Conservation (phyloP, 140 eudicot genomes). For the Stevia rebaudiana region DNA sequence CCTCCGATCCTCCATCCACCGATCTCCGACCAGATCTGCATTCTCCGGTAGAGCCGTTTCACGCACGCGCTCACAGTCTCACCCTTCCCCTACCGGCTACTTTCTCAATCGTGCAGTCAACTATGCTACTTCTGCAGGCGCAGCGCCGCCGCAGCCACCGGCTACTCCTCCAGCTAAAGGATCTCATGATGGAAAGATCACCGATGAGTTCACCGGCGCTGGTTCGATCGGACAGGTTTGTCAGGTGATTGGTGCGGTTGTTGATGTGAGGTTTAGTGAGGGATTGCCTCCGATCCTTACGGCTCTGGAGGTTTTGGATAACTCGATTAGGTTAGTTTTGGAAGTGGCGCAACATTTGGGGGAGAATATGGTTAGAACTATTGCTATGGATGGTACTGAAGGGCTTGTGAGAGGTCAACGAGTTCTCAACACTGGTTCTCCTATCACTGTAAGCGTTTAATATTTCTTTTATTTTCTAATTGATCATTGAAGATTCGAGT, state of each 20-base stretch:
- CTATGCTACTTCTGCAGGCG: slow-evolving; percentile 39
- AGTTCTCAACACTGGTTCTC: slow-evolving; percentile 61
- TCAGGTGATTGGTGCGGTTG: slow-evolving; percentile 67
- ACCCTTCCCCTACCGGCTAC: slow-evolving; percentile 35
- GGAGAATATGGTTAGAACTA: slow-evolving; percentile 60
- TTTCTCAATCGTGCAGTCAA: slow-evolving; percentile 32
- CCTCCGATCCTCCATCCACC: slow-evolving; percentile 28
- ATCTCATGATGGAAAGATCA: slow-evolving; percentile 42
- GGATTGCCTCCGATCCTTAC: slow-evolving; percentile 64
- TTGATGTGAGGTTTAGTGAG: slow-evolving; percentile 49
- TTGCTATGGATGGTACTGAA: slow-evolving; percentile 76
- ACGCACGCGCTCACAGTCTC: slow-evolving; percentile 6
- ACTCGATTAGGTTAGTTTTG: slow-evolving; percentile 42
- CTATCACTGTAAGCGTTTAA: slow-evolving; percentile 44
- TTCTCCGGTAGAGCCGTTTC: slow-evolving; percentile 15
- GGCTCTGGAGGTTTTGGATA: slow-evolving; percentile 53
- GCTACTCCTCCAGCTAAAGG: slow-evolving; percentile 10
- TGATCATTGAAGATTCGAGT: background rate
- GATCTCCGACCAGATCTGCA: slow-evolving; percentile 26
- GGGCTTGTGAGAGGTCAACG: slow-evolving; percentile 60
- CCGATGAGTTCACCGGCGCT: slow-evolving; percentile 60
- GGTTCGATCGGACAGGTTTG: slow-evolving; percentile 58
- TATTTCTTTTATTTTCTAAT: background rate
- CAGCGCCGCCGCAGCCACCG: slow-evolving; percentile 18
- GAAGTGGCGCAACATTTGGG: slow-evolving; percentile 80